Evolutionary conservation across 116 monocot genomes (phyloP).

Genomic region (Phalaenopsis hybrid): DNA sequence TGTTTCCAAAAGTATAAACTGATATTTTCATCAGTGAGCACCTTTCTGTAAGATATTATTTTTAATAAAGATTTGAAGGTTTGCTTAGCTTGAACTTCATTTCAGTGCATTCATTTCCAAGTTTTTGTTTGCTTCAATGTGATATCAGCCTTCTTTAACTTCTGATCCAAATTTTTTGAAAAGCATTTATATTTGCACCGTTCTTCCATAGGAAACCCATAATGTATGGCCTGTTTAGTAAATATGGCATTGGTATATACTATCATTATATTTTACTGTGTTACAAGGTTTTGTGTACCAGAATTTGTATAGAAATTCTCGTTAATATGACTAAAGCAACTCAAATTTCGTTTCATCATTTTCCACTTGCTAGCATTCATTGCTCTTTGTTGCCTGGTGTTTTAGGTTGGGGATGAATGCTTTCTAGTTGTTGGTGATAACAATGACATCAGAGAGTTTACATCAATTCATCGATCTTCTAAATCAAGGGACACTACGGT

Average conservation of each 20-base stretch:
- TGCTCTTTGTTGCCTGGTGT: background rate
- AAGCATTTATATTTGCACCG: too few species aligned
- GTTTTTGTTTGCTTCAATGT: too few species aligned
- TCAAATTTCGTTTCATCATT: background rate
- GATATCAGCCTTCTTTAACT: too few species aligned
- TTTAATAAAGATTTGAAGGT: too few species aligned
- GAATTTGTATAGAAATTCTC: background rate
- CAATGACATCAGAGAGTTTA: constrained; percentile 89
- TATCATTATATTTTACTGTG: background rate
- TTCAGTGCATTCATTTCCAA: too few species aligned
- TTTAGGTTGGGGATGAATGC: constrained; percentile 76
- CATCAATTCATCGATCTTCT: constrained; percentile 89
- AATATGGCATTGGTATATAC: background rate
- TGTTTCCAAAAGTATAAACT: too few species aligned
- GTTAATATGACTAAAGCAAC: background rate
- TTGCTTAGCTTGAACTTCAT: too few species aligned
- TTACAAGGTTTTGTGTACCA: background rate
- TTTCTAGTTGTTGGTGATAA: constrained; percentile 73
- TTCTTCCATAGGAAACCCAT: background rate
- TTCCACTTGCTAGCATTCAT: background rate
- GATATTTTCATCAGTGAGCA: too few species aligned
- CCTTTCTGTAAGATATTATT: too few species aligned
- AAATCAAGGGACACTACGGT: constrained; percentile 73
- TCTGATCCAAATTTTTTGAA: too few species aligned
- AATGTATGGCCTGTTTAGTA: background rate